Base-by-base conservation (phyloP, 108 stramenopile species). In the Epithemia pelagica region DNA sequence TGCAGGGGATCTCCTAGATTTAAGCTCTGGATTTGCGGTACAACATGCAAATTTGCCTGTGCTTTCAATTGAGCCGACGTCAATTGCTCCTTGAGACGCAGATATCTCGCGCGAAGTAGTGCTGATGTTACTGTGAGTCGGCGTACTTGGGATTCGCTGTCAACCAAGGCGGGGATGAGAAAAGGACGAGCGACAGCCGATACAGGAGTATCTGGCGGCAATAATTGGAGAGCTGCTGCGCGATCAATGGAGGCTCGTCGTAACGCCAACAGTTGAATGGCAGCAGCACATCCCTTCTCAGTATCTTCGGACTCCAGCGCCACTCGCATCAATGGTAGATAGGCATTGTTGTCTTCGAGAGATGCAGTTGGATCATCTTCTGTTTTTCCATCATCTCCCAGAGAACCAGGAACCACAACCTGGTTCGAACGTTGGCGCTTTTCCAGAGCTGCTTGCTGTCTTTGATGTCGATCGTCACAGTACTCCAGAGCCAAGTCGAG, bases 401-500 rank as follows among this genome's bases (percentile, higher is more conserved):
- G 28, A 2, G 18, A 20, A 19, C 26, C 52, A 25, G 32, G 18
- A 37, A 2, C 37, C n/a, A 22, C n/a, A 1, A 10, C 1, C 24
- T 53, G 52, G n/a, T 28, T 24, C n/a, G 63, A 54, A 15, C 61
- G 68, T 58, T 77, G 79, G 54, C 76, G 64, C 53, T 63, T 72
- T 61, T 88, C 85, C n/a, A 70, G 63, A 58, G 69, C 30, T 21
- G 75, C 81, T 64, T 71, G 59, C 33, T 83, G 74, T 20, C 76
- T 74, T 32, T 88, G 85, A 66, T 90, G 69, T 22, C 86, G 69
- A 46, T 80, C 69, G 75, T 95, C 94, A 62, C 94, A 95, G 56
- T 92, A 95, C 46, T 89, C 91, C 25, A 95, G 69, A 21, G 94
- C 94, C 61, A 92, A 54, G 58, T 91, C 87, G 54, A 95, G 73